Evolutionary conservation across 768 basidiomycete species (phyloP).

Genomic region (Phlebiopsis flavidoalba): DNA sequence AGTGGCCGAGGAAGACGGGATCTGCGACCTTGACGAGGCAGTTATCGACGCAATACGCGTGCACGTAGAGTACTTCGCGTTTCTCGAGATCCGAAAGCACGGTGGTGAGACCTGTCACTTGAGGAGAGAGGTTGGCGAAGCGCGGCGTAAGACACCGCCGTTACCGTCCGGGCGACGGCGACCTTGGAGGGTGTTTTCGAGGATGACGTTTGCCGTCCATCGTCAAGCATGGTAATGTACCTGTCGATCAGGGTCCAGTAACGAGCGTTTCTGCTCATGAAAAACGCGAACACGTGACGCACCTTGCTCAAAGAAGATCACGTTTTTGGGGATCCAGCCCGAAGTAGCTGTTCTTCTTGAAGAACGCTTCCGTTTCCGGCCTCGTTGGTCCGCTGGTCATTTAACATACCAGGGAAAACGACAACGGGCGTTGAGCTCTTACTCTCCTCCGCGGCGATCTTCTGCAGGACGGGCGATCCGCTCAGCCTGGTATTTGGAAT

Average conservation of each 20-base stretch:
- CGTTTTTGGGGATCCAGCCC: conserved; percentile 74
- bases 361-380: conserved; percentile 80
- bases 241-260: conserved; percentile 38
- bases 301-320: conserved; percentile 98
- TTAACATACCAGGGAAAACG: conserved; percentile 96
- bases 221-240: conserved; percentile 91
- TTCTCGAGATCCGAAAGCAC: conserved; percentile 79
- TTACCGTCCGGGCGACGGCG: conserved; percentile 99
- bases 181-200: conserved; percentile 73
- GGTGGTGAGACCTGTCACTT: conserved; percentile 51
- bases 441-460: conserved; percentile 56
- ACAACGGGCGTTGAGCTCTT: conserved; percentile 55
- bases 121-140: conserved; percentile 71
- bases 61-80: conserved; percentile 82
- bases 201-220: conserved; percentile 91
- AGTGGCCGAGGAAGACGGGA: conserved; percentile 94
- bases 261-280: background rate
- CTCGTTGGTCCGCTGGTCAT: conserved; percentile 99
- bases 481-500: conserved; percentile 97
- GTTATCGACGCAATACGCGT: conserved; percentile 98
- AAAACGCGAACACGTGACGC: conserved; percentile 17
- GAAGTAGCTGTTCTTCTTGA: conserved; percentile 71
- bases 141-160: conserved; percentile 94
- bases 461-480: conserved; percentile 83
- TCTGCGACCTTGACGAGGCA: conserved; percentile 97